Evolutionary conservation across 225 moss, liverwort and hornwort genomes (phyloP).

Genomic region (Pleurozium schreberi): DNA sequence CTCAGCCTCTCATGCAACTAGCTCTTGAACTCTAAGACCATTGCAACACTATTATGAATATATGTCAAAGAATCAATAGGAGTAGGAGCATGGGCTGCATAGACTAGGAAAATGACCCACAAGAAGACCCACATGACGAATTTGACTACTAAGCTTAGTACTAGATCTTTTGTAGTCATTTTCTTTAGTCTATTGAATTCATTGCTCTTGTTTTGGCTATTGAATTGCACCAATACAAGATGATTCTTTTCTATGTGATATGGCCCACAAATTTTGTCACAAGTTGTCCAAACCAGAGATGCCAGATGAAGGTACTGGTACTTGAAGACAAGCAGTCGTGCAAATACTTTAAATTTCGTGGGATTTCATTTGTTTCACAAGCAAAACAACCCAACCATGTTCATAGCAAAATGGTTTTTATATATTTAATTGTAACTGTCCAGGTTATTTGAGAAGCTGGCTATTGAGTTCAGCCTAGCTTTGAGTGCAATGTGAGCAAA

Average conservation of each 20-base stretch:
- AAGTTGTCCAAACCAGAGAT: background rate
- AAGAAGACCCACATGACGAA: no score
- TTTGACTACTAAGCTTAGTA: rapidly evolving
- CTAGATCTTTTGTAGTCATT: background rate
- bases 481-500: no score
- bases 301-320: background rate
- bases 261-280: background rate
- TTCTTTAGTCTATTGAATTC: background rate
- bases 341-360: background rate
- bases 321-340: background rate
- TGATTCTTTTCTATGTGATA: background rate
- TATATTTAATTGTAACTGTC: no score
- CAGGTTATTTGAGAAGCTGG: no score
- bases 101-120: no score
- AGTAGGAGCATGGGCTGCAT: no score
- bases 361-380: background rate
- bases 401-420: no score
- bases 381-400: background rate
- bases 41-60: background rate
- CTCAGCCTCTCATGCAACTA: no score
- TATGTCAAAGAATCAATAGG: background rate
- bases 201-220: background rate
- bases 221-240: background rate
- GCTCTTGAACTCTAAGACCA: background rate
- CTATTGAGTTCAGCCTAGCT: no score